Conservation (phyloP, 495 filamentous ascomycete species). For the Hyphodiscus hymeniophilus region DNA sequence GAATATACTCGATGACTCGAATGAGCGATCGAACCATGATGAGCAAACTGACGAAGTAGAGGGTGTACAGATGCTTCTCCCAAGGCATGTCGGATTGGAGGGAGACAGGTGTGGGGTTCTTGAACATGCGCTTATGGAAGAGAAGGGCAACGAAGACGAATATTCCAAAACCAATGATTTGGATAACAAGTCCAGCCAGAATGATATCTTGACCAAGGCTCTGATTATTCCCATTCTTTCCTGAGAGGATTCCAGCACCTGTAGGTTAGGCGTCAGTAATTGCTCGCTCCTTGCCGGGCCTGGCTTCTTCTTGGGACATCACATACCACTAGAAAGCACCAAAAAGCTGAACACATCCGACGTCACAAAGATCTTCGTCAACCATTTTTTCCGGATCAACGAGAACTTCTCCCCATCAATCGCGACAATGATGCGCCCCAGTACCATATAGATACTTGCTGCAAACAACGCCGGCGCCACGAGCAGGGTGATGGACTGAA, state of each 20-base stretch:
- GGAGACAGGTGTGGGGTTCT: conserved; percentile 8
- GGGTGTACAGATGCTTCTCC: conserved; percentile 40
- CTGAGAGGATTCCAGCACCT: conserved; percentile 19
- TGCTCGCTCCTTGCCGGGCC: too few relatives aligned
- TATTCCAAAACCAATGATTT: conserved; percentile 41
- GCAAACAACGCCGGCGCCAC: conserved; percentile 45
- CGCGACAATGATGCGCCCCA: conserved; percentile 36
- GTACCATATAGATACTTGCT: conserved; percentile 46
- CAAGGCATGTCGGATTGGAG: conserved; percentile 28
- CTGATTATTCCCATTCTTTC: not conserved
- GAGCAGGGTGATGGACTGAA: conserved; percentile 38
- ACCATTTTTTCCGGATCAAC: conserved; percentile 28
- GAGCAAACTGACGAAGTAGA: conserved; percentile 42
- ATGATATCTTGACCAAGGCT: conserved; percentile 34
- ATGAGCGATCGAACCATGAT: conserved; percentile 53
- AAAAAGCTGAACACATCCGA: conserved; percentile 35
- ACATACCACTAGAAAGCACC: conserved; percentile 26
- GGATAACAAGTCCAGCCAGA: conserved; percentile 33
- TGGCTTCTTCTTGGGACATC: too few relatives aligned
- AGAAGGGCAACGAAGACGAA: conserved; percentile 33
- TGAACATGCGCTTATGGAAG: conserved; percentile 6
- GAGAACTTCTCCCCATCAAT: conserved; percentile 35
- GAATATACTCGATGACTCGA: conserved; percentile 48
- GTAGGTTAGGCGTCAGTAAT: too few relatives aligned
- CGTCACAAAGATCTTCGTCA: conserved; percentile 37